A percentile compares a stretch with the other conserved stretches of the same genome.
phyloP scores from a whole-genome alignment of 2,329 filamentous ascomycete species.

The Teratosphaeria pseudoeucalypti region DNA sequence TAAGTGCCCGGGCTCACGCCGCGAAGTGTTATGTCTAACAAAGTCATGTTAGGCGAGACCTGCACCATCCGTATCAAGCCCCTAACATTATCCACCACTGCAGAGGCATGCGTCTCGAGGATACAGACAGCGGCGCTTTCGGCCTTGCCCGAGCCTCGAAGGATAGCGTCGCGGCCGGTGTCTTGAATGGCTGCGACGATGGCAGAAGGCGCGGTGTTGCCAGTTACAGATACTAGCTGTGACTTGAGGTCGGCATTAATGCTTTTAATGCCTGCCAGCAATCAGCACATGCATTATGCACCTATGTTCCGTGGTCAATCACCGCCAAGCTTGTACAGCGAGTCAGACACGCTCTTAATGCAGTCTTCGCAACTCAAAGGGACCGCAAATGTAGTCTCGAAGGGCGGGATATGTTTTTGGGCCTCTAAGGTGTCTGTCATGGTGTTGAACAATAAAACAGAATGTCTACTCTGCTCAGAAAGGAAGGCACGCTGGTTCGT shows the following conservation, averaged over 20 bases:
- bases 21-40: constrained; percentile 78
- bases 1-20: constrained; percentile 75
- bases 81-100: constrained; percentile 56
- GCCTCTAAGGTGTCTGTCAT: background rate
- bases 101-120: constrained; percentile 66
- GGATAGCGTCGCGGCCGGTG: constrained; percentile 86
- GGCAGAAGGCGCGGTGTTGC: constrained; percentile 80
- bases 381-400: constrained; percentile 85
- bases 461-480: background rate
- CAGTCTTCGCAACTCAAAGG: constrained; percentile 86
- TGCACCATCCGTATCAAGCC: constrained; percentile 92
- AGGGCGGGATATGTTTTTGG: constrained; percentile 25
- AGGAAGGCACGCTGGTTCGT: background rate
- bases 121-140: constrained; percentile 91
- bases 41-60: constrained; percentile 63
- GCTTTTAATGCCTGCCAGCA: constrained; percentile 58
- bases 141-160: constrained; percentile 76
- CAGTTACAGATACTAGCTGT: constrained; percentile 75
- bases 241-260: constrained; percentile 73
- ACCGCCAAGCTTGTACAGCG: constrained; percentile 64
- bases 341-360: constrained; percentile 73
- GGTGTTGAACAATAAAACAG: background rate
- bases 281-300: background rate
- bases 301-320: constrained; percentile 13
- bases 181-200: constrained; percentile 82